Evolutionary conservation across 306 rosid species (phyloP).

Genomic region (Pueraria montana): DNA sequence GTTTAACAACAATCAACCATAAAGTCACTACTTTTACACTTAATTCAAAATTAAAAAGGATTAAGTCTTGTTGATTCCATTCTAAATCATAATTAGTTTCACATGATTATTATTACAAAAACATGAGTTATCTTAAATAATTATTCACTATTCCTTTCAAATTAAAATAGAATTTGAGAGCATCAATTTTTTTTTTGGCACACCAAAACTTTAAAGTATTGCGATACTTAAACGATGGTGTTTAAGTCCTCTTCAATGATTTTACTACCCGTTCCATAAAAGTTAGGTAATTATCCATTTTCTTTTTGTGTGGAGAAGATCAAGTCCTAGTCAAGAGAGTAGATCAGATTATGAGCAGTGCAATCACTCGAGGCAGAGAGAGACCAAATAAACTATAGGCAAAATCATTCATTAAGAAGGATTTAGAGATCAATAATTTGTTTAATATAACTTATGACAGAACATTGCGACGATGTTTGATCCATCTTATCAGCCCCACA

Average conservation of each 20-base stretch:
- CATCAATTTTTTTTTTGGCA: not conserved
- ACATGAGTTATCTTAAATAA: not conserved
- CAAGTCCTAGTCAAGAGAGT: not conserved
- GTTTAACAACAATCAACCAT: conserved; percentile 13
- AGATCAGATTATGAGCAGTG: not conserved
- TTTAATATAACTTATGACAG: not conserved
- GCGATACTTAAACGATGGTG: conserved; percentile 6
- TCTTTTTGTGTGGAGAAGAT: not conserved
- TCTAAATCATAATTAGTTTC: conserved; percentile 20
- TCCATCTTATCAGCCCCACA: not conserved
- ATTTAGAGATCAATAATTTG: not conserved
- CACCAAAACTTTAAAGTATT: conserved; percentile 15
- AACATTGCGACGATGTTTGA: not conserved
- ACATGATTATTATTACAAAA: conserved; percentile 12
- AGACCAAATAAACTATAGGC: not conserved
- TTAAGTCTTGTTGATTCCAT: not conserved
- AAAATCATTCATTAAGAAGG: not conserved
- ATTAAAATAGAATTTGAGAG: conserved; percentile 31
- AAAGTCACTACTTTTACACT: conserved; percentile 10
- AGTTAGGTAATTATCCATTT: conserved; percentile 16
- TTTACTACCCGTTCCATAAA: conserved; percentile 17
- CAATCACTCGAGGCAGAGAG: not conserved
- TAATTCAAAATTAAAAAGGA: not conserved
- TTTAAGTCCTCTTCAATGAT: not conserved
- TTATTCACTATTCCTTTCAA: conserved; percentile 22